Evolutionary conservation across 2,329 filamentous ascomycete genomes (phyloP).

Genomic region (Metarhizium sp.): DNA sequence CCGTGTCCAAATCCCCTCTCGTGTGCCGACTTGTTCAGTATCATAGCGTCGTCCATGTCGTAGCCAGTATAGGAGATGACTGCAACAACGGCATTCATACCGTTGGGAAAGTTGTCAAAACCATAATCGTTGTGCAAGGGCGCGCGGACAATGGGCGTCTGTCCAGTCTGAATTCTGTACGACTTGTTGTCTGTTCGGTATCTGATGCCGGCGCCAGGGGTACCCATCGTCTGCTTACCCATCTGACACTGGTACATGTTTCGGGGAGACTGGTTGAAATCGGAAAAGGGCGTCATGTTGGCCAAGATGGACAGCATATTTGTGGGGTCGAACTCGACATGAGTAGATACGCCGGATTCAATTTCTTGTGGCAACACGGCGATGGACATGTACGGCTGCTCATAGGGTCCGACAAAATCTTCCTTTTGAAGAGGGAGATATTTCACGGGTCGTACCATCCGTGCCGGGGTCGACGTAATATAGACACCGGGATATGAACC

Average conservation of each 20-base stretch:
- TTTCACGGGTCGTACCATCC: slow-evolving; percentile 87
- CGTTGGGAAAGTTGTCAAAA: slow-evolving; percentile 96
- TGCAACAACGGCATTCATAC: slow-evolving; percentile 88
- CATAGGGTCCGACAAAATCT: slow-evolving; percentile 85
- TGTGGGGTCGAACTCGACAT: slow-evolving; percentile 89
- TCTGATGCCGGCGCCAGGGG: slow-evolving; percentile 72
- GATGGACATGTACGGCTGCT: slow-evolving; percentile 98
- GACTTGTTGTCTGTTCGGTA: slow-evolving; percentile 96
- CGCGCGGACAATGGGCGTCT: slow-evolving; percentile 86
- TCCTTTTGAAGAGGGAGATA: slow-evolving; percentile 79
- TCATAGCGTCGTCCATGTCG: slow-evolving; percentile 99
- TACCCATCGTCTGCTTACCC: slow-evolving; percentile 99
- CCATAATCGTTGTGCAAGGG: slow-evolving; percentile 94
- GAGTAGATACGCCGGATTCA: slow-evolving; percentile 77
- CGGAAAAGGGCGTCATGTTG: slow-evolving; percentile 97
- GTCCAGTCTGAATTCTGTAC: slow-evolving; percentile 88
- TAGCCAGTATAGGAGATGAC: slow-evolving; percentile 99
- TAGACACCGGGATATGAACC: slow-evolving; percentile 97
- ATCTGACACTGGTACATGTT: slow-evolving; percentile 99
- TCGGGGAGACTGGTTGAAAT: slow-evolving; percentile 96
- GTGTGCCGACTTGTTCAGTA: slow-evolving; percentile 93
- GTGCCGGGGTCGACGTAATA: slow-evolving; percentile 76
- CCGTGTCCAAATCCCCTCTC: slow-evolving; percentile 94
- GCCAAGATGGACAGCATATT: slow-evolving; percentile 96
- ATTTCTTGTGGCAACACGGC: slow-evolving; percentile 85